Evolutionary conservation across 305 asterid species (phyloP).

Genomic region (Ilex paraguariensis): DNA sequence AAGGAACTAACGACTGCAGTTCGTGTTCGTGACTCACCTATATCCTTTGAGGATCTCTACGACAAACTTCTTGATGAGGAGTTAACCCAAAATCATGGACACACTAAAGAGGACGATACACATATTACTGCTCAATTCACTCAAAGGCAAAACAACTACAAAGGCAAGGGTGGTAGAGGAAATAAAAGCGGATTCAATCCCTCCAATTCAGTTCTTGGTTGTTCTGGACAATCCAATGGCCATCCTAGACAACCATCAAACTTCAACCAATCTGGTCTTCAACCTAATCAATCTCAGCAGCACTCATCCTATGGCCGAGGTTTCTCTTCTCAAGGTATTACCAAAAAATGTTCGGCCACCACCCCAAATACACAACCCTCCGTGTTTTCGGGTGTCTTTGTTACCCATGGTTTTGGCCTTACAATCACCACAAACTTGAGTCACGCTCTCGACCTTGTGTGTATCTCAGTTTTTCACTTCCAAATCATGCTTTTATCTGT

Average conservation of each 20-base stretch:
- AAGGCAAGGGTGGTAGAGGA: not conserved
- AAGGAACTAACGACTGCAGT: not conserved
- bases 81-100: not conserved
- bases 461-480: not conserved
- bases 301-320: not conserved
- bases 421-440: not conserved
- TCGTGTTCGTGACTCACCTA: not conserved
- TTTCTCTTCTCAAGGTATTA: not conserved
- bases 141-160: not conserved
- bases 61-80: not conserved
- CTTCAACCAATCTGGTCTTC: not conserved
- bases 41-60: not conserved
- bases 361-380: too few relatives aligned
- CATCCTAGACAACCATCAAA: not conserved
- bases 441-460: not conserved
- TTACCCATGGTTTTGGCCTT: too few relatives aligned
- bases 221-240: not conserved
- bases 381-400: too few relatives aligned
- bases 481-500: not conserved
- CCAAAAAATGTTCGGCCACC: too few relatives aligned
- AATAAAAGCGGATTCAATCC: not conserved
- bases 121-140: not conserved
- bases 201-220: not conserved
- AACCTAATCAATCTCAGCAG: not conserved
- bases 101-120: not conserved